phyloP scores from a whole-genome alignment of 2,329 filamentous ascomycete genomes.

The Diaporthe citrichinensis region DNA sequence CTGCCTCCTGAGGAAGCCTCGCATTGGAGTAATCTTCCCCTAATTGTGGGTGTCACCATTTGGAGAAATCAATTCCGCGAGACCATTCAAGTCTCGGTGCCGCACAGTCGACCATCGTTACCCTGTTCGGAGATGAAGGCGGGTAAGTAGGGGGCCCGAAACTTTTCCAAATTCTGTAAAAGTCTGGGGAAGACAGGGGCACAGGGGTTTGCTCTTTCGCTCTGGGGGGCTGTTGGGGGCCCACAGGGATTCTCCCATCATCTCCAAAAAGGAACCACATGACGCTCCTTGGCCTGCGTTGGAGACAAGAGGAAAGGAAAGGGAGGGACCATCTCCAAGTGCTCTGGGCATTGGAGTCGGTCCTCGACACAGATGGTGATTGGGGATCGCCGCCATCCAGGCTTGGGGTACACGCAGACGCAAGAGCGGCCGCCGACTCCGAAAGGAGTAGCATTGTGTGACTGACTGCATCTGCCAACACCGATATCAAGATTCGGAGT shows the following conservation, averaged over 20 bases:
- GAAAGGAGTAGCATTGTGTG: slow-evolving; percentile 13
- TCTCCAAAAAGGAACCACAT: slow-evolving; percentile 31
- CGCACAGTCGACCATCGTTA: slow-evolving; percentile 33
- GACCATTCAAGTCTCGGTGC: slow-evolving; percentile 15
- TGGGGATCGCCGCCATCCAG: not conserved
- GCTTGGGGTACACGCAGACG: slow-evolving; percentile 14
- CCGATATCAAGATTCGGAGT: slow-evolving; percentile 30
- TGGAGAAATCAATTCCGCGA: slow-evolving; percentile 20
- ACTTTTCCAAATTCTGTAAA: slow-evolving; percentile 29
- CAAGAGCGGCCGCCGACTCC: slow-evolving; percentile 21
- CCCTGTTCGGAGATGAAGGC: slow-evolving; percentile 31
- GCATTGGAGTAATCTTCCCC: slow-evolving; percentile 20
- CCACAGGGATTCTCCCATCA: slow-evolving; percentile 39
- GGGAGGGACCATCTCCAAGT: not conserved
- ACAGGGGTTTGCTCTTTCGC: slow-evolving; percentile 25
- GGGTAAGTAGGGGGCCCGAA: slow-evolving; percentile 18
- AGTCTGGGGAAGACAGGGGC: slow-evolving; percentile 42
- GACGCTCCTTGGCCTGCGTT: slow-evolving; percentile 33
- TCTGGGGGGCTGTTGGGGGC: slow-evolving; percentile 16
- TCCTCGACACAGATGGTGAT: not conserved
- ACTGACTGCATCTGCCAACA: slow-evolving; percentile 16
- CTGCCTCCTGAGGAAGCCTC: not conserved
- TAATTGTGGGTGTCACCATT: slow-evolving; percentile 17
- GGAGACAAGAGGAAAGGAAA: slow-evolving; percentile 16
- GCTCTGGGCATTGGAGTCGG: slow-evolving; percentile 26